Conservation (phyloP, 306 rosid genomes). For the Alnus rubra region DNA sequence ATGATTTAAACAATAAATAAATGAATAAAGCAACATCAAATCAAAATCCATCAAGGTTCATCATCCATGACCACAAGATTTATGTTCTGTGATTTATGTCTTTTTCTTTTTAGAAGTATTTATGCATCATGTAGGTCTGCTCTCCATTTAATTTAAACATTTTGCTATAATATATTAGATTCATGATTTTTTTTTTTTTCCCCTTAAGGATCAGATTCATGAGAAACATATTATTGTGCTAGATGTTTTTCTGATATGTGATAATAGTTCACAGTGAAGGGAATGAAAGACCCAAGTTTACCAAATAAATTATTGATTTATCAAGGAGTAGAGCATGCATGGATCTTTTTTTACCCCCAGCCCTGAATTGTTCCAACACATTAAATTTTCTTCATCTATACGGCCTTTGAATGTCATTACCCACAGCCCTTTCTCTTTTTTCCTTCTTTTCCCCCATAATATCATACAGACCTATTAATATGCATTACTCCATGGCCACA, state of each 20-base stretch:
- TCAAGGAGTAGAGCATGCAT: not conserved
- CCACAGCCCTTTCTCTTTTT: not conserved
- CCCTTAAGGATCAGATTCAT: not conserved
- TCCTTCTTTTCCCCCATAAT: not conserved
- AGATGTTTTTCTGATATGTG: not conserved
- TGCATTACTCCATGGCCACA: not conserved
- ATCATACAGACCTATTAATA: not conserved
- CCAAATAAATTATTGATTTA: not conserved
- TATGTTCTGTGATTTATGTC: not conserved
- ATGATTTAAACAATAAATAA: conserved; percentile 22
- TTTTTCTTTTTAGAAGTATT: not conserved
- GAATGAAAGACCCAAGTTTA: not conserved
- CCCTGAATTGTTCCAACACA: not conserved
- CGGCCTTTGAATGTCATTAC: not conserved
- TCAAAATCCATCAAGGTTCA: not conserved
- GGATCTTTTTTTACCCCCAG: not conserved
- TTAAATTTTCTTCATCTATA: not conserved
- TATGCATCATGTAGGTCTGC: not conserved
- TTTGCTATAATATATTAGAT: not conserved
- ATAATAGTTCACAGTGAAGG: not conserved
- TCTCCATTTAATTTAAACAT: not conserved
- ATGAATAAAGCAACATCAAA: conserved; percentile 1
- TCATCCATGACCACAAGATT: not conserved
- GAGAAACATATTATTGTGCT: not conserved
- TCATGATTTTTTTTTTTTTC: not conserved